A percentile compares a stretch with the other conserved stretches of the same genome.
phyloP scores from a whole-genome alignment of 495 filamentous ascomycete species.

The Aspergillus homomorphus region DNA sequence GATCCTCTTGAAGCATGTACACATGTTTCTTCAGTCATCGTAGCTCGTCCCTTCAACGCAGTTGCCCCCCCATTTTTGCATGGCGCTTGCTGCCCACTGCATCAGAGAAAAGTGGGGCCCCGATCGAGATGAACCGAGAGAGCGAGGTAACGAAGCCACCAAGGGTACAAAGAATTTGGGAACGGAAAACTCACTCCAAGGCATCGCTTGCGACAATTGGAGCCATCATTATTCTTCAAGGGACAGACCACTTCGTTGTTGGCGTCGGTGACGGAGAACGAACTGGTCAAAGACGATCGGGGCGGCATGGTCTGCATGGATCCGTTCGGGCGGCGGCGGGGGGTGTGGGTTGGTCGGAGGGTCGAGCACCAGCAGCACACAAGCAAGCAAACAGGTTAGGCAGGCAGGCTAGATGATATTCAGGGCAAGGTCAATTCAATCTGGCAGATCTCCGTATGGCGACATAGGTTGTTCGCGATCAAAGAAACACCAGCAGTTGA shows the following conservation, averaged over 20 bases:
- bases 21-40: not conserved
- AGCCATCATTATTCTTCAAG: slow-evolving; percentile 92
- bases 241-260: slow-evolving; percentile 97
- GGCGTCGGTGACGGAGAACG: slow-evolving; percentile 87
- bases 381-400: not conserved
- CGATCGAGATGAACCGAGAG: slow-evolving; percentile 21
- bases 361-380: slow-evolving; percentile 8
- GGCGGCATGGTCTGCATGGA: slow-evolving; percentile 73
- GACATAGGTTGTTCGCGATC: not conserved
- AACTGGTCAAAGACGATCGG: slow-evolving; percentile 79
- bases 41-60: slow-evolving; percentile 1
- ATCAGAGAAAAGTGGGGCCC: slow-evolving; percentile 18
- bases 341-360: slow-evolving; percentile 10
- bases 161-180: slow-evolving; percentile 12
- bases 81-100: slow-evolving; percentile 11
- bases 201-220: slow-evolving; percentile 96
- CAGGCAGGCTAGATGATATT: not conserved
- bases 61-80: slow-evolving; percentile 7
- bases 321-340: slow-evolving; percentile 27
- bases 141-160: slow-evolving; percentile 14
- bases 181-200: slow-evolving; percentile 75
- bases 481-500: not conserved
- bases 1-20: slow-evolving; percentile 10
- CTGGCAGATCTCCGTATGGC: not conserved
- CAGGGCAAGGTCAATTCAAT: slow-evolving; percentile 15